Evolutionary conservation across 108 stramenopile genomes (phyloP).

Genomic region (Stephanodiscus triporus): DNA sequence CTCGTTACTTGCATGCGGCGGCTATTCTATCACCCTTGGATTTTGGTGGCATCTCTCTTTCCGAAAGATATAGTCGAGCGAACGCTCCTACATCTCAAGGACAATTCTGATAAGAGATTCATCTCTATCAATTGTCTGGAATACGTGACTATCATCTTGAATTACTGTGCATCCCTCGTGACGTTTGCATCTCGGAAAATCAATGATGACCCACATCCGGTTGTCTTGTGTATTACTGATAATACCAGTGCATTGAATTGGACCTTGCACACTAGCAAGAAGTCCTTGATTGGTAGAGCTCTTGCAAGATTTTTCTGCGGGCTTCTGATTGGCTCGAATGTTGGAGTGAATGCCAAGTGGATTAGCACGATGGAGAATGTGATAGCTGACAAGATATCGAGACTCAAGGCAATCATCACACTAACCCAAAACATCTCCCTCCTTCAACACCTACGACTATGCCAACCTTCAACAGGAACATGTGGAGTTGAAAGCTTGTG

Average conservation of each 20-base stretch:
- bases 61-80: conserved; percentile 2
- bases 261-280: conserved; percentile 7
- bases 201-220: not conserved
- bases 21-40: not conserved
- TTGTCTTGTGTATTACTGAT: not conserved
- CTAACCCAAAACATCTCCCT: not conserved
- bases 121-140: conserved; percentile 22
- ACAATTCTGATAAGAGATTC: not conserved
- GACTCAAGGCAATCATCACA: conserved; percentile 4
- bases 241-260: conserved; percentile 19
- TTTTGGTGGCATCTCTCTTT: conserved; percentile 23
- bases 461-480: too few relatives aligned
- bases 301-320: conserved; percentile 18
- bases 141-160: conserved; percentile 20
- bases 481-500: conserved; percentile 12
- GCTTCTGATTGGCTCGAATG: conserved; percentile 9
- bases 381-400: conserved; percentile 36
- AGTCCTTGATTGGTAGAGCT: conserved; percentile 7
- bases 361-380: conserved; percentile 1
- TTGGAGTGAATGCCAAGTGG: conserved; percentile 24
- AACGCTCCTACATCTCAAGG: not conserved
- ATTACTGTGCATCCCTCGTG: conserved; percentile 11
- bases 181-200: not conserved
- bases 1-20: not conserved
- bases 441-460: too few relatives aligned